Base-by-base conservation (phyloP, 345 rosid genomes). In the Atalantia buxifolia region DNA sequence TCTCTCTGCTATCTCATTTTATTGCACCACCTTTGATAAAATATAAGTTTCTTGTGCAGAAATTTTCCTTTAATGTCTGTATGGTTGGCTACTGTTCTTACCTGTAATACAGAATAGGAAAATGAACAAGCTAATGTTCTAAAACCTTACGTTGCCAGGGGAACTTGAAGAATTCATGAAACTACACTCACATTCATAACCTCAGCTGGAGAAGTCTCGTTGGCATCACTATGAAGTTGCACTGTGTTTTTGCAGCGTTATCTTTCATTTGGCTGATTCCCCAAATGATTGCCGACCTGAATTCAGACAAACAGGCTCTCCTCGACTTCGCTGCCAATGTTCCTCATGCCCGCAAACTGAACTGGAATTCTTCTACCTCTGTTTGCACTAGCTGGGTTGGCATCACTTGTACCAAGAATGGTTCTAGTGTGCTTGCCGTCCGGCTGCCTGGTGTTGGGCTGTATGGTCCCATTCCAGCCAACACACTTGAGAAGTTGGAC, bases 371-470 rank as follows among this genome's bases (percentile, higher is more conserved):
- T 24, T 72, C 84, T 28, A 83, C 77, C 56, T 66, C 87, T 42
- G 60, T 88, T 61, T 96, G 99, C 79, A 45, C 81, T 60, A 82
- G 92, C 18, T 96, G 99, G 99, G 64, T 90, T 0, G 99, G 99
- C 64, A 78, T 96, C 86, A 88, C 87, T 45, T 96, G 99, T 82
- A 76, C 79, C 74, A 67, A 69, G 76, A 77, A 88, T 80, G 82
- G 78, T 12, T 84, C 87, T 59, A 92, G 86, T 45, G 98, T 96
- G 61, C n/a, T 80, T 70, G 88, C 90, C 16, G 81, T 96, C 35
- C 97, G 88, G 73, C 90, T 96, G 76, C 99, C 97, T 10, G 99
- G 89, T n/a, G 81, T 85, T 59, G 97, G 98, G 59, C 86, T 94
- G 30, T 79, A 77, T 57, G 99, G 99, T 82, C 88, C 89, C 33